phyloP scores from a whole-genome alignment of 495 filamentous ascomycete species.

The Podospora australis region DNA sequence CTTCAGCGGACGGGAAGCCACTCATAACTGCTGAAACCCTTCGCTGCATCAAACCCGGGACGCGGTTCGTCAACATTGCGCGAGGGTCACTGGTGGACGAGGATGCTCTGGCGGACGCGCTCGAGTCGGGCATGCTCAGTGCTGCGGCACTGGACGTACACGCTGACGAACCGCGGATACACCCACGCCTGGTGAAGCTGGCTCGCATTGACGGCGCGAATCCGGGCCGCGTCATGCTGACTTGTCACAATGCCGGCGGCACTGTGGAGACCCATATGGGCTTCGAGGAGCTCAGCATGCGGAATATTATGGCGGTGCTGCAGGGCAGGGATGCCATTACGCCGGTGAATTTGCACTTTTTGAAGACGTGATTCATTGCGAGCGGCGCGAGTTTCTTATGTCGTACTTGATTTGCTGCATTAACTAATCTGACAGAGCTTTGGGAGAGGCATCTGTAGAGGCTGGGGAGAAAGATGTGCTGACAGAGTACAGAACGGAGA shows the following conservation, averaged over 20 bases:
- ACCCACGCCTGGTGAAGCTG: constrained; percentile 43
- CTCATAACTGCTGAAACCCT: constrained; percentile 50
- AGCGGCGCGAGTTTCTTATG: no score
- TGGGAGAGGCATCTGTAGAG: no score
- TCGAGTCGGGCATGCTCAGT: constrained; percentile 48
- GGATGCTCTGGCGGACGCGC: constrained; percentile 55
- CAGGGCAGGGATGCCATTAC: constrained; percentile 50
- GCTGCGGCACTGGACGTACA: constrained; percentile 66
- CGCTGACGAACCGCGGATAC: constrained; percentile 49
- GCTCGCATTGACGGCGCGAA: constrained; percentile 14
- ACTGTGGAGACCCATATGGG: constrained; percentile 64
- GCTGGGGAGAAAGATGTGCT: no score
- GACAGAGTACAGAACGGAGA: no score
- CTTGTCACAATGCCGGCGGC: constrained; percentile 66
- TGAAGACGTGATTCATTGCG: constrained; percentile 20
- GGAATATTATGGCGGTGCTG: constrained; percentile 60
- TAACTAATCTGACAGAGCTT: no score
- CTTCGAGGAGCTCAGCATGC: constrained; percentile 67
- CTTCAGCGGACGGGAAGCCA: constrained; percentile 46
- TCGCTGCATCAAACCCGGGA: constrained; percentile 46
- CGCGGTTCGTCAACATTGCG: constrained; percentile 67
- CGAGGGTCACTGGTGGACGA: constrained; percentile 65
- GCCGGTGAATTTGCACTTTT: constrained; percentile 56
- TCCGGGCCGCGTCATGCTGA: constrained; percentile 49
- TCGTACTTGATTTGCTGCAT: no score